Conservation (phyloP, 305 asterid species). For the Fraxinus greggii region DNA sequence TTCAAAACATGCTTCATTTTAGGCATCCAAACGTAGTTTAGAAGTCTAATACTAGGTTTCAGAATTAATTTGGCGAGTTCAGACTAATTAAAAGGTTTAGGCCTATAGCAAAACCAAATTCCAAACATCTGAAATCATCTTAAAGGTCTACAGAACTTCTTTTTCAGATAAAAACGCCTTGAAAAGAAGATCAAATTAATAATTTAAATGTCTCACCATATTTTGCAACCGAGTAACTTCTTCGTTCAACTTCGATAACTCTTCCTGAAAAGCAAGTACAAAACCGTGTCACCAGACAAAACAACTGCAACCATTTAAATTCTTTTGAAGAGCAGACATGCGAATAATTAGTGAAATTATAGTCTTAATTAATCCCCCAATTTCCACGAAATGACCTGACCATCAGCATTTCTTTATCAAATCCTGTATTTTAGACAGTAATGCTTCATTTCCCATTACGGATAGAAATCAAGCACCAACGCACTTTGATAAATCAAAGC, state of each 20-base stretch:
- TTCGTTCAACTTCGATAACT: slow-evolving; percentile 59
- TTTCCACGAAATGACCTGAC: slow-evolving; percentile 1
- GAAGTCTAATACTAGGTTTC: neutral
- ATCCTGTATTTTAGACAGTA: slow-evolving; percentile 7
- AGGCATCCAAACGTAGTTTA: neutral
- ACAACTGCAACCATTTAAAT: neutral
- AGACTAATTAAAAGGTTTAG: neutral
- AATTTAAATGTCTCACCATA: slow-evolving; percentile 43
- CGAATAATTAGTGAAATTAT: neutral
- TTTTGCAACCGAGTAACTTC: slow-evolving; percentile 58
- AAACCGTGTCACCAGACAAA: slow-evolving; percentile 16
- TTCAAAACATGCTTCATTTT: neutral
- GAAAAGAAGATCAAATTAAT: slow-evolving; percentile 17
- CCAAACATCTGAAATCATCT: neutral
- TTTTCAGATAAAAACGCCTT: neutral
- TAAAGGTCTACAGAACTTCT: neutral
- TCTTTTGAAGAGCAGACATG: neutral
- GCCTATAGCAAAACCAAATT: neutral
- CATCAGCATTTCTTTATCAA: neutral
- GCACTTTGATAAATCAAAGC: slow-evolving; percentile 1
- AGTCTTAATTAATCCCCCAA: neutral
- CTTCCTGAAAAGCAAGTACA: slow-evolving; percentile 57
- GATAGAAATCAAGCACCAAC: neutral
- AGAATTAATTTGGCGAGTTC: neutral
- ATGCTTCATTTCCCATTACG: slow-evolving; percentile 1